Conservation (phyloP, 805 yeast genomes). For the Nakazawaea wickerhamii region DNA sequence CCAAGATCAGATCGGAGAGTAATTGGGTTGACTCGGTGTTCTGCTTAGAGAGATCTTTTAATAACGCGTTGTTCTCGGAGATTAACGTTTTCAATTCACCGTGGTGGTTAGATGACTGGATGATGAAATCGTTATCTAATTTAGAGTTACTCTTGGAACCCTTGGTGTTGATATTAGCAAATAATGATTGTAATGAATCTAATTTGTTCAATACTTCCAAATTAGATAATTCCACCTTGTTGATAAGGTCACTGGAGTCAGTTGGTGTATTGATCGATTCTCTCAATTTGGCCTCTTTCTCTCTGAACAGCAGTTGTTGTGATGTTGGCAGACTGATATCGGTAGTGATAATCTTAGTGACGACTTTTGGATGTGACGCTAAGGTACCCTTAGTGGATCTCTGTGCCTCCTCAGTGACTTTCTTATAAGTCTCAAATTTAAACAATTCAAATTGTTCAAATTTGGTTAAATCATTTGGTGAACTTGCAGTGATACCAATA, state of each 20-base stretch:
- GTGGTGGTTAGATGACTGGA: constrained; percentile 29
- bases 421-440: constrained; percentile 49
- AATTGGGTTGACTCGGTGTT: not conserved
- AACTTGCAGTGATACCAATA: constrained; percentile 50
- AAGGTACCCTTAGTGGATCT: constrained; percentile 49
- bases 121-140: constrained; percentile 28
- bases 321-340: constrained; percentile 1
- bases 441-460: constrained; percentile 64
- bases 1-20: not conserved
- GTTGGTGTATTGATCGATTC: not conserved
- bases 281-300: constrained; percentile 19
- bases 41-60: not conserved
- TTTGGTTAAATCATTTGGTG: constrained; percentile 27
- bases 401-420: constrained; percentile 46
- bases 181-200: constrained; percentile 4
- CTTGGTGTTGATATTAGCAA: not conserved
- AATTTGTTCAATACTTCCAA: constrained; percentile 9
- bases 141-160: constrained; percentile 18
- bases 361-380: constrained; percentile 40
- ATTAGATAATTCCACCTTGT: constrained; percentile 4
- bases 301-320: constrained; percentile 13
- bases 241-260: not conserved
- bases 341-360: constrained; percentile 30
- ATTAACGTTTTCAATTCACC: constrained; percentile 18
- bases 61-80: constrained; percentile 1